A percentile compares a stretch with the other conserved stretches of the same genome.
Conservation (phyloP, 139 green algal species). For the Chlamydomonas sp. region DNA sequence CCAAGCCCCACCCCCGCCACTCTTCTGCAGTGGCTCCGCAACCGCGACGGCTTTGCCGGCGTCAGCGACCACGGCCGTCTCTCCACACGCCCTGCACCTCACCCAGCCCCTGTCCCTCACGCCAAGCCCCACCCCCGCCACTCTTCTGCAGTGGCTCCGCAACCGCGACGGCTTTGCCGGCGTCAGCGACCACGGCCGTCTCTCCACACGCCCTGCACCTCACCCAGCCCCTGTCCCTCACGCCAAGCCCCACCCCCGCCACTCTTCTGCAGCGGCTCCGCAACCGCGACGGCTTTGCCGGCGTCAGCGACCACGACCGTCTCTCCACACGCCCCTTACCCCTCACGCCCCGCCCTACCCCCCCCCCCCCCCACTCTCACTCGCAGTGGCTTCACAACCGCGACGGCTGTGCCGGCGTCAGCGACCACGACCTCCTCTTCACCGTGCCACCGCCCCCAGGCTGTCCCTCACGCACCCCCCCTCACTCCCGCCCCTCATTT, state of each 20-base stretch:
- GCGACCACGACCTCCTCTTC: neutral
- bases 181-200: constrained; percentile 72
- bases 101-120: neutral
- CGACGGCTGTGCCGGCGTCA: neutral
- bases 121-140: neutral
- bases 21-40: neutral
- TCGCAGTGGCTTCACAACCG: neutral
- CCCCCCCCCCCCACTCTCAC: too few species aligned
- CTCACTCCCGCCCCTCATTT: neutral
- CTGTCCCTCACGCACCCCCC: neutral
- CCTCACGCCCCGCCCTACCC: too few species aligned
- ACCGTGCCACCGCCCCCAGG: neutral
- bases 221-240: neutral
- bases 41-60: constrained; percentile 31
- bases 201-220: constrained; percentile 52
- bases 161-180: constrained; percentile 31
- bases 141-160: constrained; percentile 1
- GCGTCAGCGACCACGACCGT: neutral
- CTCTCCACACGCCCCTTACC: neutral
- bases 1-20: neutral
- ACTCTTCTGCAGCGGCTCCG: too few species aligned
- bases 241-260: too few species aligned
- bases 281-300: too few species aligned
- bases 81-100: constrained; percentile 45
- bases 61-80: constrained; percentile 78